Percentiles rank a stretch among this genome's conserved stretches.
phyloP scores from a whole-genome alignment of 2,329 filamentous ascomycete genomes.

The Mariannaea sp. region DNA sequence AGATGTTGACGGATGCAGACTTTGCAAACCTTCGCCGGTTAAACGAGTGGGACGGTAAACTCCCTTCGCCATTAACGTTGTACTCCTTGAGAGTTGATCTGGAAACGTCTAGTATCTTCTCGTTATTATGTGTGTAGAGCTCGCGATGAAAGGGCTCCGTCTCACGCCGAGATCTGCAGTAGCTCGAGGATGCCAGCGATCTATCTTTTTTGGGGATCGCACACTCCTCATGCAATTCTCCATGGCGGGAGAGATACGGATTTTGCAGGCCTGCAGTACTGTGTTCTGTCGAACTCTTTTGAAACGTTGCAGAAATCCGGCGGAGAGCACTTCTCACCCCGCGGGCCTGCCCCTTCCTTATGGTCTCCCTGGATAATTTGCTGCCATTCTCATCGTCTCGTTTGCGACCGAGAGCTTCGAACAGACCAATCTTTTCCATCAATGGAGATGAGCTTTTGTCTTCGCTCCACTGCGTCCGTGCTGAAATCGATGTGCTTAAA shows the following conservation, averaged over 20 bases:
- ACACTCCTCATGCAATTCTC: background rate
- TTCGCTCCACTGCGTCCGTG: constrained; percentile 2
- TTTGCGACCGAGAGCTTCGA: constrained; percentile 35
- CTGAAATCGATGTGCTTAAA: constrained; percentile 2
- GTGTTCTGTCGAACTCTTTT: constrained; percentile 27
- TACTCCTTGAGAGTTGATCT: constrained; percentile 14
- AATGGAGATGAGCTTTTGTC: constrained; percentile 27
- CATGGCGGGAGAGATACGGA: background rate
- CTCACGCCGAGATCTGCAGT: background rate
- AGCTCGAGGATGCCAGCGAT: background rate
- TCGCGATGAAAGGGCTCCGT: background rate
- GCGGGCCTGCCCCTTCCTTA: constrained; percentile 2
- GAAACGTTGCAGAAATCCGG: constrained; percentile 28
- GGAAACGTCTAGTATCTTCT: constrained; percentile 1
- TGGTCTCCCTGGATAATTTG: background rate
- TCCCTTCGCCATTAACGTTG: constrained; percentile 34
- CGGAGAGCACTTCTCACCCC: constrained; percentile 23
- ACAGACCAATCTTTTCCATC: constrained; percentile 40
- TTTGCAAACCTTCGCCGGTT: constrained; percentile 13
- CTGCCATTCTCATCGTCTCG: background rate
- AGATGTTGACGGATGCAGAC: constrained; percentile 9
- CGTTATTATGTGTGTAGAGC: constrained; percentile 6
- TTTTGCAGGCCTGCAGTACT: constrained; percentile 22
- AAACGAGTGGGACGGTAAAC: background rate
- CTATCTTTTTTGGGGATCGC: background rate